A percentile compares a stretch with the other conserved stretches of the same genome.
These are phyloP conservation scores for Camellia granthamiana DNA, from an alignment of 148 eudicot species.

Conservation along the genomic window DNA sequence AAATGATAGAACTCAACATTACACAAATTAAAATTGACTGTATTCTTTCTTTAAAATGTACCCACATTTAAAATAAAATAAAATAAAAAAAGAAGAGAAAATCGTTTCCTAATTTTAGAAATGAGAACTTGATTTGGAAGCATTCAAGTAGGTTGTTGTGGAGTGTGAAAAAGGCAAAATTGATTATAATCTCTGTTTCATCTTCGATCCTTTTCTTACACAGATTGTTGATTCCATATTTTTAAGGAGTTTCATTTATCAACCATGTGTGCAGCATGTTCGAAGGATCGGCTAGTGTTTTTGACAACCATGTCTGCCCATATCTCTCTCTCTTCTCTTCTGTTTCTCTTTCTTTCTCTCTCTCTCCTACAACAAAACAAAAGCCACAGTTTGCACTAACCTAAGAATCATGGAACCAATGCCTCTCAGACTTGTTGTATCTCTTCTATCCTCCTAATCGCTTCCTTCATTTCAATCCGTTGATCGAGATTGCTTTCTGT, in stretches of 20 bases:
- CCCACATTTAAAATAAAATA: neutral
- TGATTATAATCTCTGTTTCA: neutral
- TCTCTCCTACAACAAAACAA: neutral
- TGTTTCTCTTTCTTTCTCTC: too few relatives aligned
- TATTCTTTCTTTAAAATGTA: neutral
- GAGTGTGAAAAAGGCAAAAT: neutral
- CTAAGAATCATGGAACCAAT: neutral
- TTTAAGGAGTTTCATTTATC: too few relatives aligned
- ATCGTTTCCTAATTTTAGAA: too few relatives aligned
- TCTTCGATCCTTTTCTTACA: neutral
- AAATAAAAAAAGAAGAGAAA: neutral
- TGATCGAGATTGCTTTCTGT: constrained; percentile 42
- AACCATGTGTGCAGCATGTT: neutral
- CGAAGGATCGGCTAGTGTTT: neutral
- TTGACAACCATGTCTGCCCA: neutral
- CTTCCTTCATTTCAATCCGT: constrained; percentile 57
- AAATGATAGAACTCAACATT: neutral
- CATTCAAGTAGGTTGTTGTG: too few relatives aligned
- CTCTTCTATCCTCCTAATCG: constrained; percentile 58
- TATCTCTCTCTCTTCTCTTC: too few relatives aligned
- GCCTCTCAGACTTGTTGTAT: constrained; percentile 31
- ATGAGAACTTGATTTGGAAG: too few relatives aligned
- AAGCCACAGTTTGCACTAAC: neutral
- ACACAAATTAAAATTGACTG: neutral
- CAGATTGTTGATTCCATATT: neutral